Conservation (phyloP, 2,329 filamentous ascomycete species). For the Incumbomyces lentus region DNA sequence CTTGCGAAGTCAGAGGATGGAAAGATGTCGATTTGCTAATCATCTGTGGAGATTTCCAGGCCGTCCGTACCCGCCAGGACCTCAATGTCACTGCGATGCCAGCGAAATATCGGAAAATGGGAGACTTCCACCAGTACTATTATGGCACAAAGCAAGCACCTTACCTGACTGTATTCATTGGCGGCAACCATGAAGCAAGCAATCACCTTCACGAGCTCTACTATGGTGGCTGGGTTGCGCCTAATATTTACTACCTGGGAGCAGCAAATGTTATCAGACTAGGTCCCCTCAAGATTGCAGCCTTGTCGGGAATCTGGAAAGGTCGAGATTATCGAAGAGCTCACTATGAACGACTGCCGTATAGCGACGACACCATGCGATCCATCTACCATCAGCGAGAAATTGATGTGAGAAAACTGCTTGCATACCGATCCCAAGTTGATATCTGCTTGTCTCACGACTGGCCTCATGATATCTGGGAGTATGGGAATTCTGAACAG, state of each 20-base stretch:
- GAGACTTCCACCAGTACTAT: conserved; percentile 93
- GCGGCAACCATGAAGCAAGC: conserved; percentile 90
- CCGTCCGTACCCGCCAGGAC: conserved; percentile 79
- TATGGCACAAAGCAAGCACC: conserved; percentile 66
- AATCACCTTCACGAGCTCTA: conserved; percentile 85
- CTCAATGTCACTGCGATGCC: conserved; percentile 84
- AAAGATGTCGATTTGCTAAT: conserved; percentile 77
- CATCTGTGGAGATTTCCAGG: conserved; percentile 93
- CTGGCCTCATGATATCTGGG: conserved; percentile 81
- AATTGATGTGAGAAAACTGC: conserved; percentile 78
- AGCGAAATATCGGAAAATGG: conserved; percentile 72
- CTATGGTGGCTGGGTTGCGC: conserved; percentile 94
- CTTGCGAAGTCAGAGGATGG: conserved; percentile 65
- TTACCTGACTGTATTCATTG: conserved; percentile 83
- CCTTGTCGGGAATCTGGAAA: conserved; percentile 91
- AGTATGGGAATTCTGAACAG: conserved; percentile 56
- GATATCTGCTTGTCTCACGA: conserved; percentile 91
- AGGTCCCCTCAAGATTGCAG: conserved; percentile 77
- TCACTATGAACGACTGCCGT: conserved; percentile 79
- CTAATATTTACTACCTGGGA: conserved; percentile 94
- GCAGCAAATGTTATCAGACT: conserved; percentile 79
- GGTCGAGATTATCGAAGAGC: conserved; percentile 73
- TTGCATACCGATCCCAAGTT: conserved; percentile 75
- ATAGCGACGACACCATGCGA: conserved; percentile 63
- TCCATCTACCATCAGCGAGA: conserved; percentile 86